Conservation (phyloP, 2,329 filamentous ascomycete species). For the Aquanectria penicillioides region DNA sequence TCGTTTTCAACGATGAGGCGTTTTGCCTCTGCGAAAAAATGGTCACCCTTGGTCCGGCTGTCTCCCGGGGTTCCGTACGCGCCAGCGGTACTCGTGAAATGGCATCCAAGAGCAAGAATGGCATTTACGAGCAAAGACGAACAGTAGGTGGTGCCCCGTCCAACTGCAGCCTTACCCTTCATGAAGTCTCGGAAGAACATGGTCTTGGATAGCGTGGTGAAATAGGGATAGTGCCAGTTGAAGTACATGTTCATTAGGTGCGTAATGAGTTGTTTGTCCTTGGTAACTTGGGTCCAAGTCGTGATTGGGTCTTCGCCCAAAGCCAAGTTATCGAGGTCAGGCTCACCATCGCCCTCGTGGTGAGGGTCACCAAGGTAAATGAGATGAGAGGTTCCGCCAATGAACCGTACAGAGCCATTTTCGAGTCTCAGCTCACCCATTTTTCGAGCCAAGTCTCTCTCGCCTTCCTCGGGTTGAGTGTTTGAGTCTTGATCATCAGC, state of each 20-base stretch:
- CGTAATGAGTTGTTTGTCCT: conserved; percentile 79
- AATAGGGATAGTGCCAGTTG: conserved; percentile 97
- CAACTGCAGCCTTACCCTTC: conserved; percentile 69
- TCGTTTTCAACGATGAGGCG: conserved; percentile 89
- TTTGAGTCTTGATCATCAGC: conserved; percentile 52
- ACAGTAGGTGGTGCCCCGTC: conserved; percentile 77
- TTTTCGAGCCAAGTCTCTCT: conserved; percentile 87
- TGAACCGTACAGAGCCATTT: conserved; percentile 88
- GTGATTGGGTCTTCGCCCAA: conserved; percentile 75
- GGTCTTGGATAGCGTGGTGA: conserved; percentile 86
- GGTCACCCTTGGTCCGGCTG: conserved; percentile 88
- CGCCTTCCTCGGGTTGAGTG: conserved; percentile 62
- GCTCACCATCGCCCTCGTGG: conserved; percentile 51
- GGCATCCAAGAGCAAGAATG: conserved; percentile 91
- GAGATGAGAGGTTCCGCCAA: conserved; percentile 93
- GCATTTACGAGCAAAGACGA: conserved; percentile 91
- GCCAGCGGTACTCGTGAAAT: conserved; percentile 83
- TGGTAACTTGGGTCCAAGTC: conserved; percentile 89
- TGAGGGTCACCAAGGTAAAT: conserved; percentile 75
- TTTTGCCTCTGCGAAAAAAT: conserved; percentile 96
- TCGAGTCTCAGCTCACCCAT: conserved; percentile 92
- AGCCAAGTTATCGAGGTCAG: conserved; percentile 56
- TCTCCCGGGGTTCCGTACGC: conserved; percentile 78
- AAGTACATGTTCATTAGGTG: conserved; percentile 98
- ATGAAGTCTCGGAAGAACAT: conserved; percentile 89